Percentiles rank a stretch among this genome's conserved stretches.
Evolutionary conservation across 2,329 filamentous ascomycete species (phyloP).

Genomic region (Acrocalymma vagum): DNA sequence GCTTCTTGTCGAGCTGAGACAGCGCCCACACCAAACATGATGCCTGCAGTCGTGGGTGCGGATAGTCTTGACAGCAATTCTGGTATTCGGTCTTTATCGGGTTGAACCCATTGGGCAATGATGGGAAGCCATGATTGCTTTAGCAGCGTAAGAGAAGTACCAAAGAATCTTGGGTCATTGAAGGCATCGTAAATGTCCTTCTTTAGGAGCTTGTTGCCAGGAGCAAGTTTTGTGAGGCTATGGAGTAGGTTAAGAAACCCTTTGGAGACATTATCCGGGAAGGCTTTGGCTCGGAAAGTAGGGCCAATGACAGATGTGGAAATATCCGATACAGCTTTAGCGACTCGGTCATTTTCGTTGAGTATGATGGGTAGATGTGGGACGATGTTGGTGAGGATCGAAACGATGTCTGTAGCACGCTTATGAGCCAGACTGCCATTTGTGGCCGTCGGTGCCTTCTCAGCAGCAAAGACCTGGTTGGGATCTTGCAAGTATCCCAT

Average conservation of each 20-base stretch:
- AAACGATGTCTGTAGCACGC: slow-evolving; percentile 70
- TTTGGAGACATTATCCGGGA: slow-evolving; percentile 83
- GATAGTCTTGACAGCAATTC: slow-evolving; percentile 82
- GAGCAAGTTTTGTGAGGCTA: slow-evolving; percentile 78
- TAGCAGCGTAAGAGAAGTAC: slow-evolving; percentile 71
- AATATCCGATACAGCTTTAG: slow-evolving; percentile 79
- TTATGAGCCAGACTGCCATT: slow-evolving; percentile 53
- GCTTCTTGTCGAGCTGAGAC: slow-evolving; percentile 93
- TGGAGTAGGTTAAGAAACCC: slow-evolving; percentile 77
- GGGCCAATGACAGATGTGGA: slow-evolving; percentile 85
- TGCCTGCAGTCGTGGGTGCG: slow-evolving; percentile 89
- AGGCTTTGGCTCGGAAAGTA: slow-evolving; percentile 81
- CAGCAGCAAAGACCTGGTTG: slow-evolving; percentile 40
- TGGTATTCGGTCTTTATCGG: slow-evolving; percentile 86
- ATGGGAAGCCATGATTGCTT: slow-evolving; percentile 82
- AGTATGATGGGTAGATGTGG: slow-evolving; percentile 84
- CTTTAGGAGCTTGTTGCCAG: slow-evolving; percentile 88
- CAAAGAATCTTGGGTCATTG: slow-evolving; percentile 87
- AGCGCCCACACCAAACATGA: slow-evolving; percentile 98
- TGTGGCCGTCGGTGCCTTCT: slow-evolving; percentile 27
- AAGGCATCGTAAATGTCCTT: slow-evolving; percentile 93
- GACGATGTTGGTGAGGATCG: slow-evolving; percentile 80
- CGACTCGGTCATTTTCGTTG: slow-evolving; percentile 84
- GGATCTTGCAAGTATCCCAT: slow-evolving; percentile 73
- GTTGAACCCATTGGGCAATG: slow-evolving; percentile 81